Evolutionary conservation across 495 filamentous ascomycete genomes (phyloP).

Genomic region (Aspergillus diversus): DNA sequence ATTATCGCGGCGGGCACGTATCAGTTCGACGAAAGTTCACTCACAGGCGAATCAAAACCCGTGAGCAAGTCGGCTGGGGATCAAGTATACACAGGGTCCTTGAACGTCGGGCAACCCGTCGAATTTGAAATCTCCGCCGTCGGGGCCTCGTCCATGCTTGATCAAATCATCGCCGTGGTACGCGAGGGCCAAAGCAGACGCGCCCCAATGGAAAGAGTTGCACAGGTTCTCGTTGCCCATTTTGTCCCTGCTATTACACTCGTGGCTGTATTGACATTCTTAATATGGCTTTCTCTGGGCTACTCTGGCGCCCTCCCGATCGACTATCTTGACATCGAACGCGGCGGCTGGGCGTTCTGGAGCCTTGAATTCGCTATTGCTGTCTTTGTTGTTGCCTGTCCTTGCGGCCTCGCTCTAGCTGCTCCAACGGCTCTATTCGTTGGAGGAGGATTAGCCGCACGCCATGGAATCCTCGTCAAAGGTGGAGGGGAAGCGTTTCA

Average conservation of each 20-base stretch:
- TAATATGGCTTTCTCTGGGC: constrained; percentile 81
- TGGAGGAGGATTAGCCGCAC: constrained; percentile 84
- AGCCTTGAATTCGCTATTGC: constrained; percentile 90
- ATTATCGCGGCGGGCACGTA: constrained; percentile 62
- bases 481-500: constrained; percentile 97
- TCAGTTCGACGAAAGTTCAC: constrained; percentile 84
- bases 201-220: constrained; percentile 84
- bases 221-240: constrained; percentile 81
- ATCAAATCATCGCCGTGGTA: constrained; percentile 87
- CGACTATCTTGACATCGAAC: constrained; percentile 65
- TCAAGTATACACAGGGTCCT: constrained; percentile 79
- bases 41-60: constrained; percentile 85
- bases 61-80: constrained; percentile 74
- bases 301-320: constrained; percentile 65
- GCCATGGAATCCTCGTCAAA: constrained; percentile 87
- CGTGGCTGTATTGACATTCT: constrained; percentile 79
- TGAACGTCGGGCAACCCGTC: constrained; percentile 78
- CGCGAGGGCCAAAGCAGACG: constrained; percentile 88
- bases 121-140: constrained; percentile 69
- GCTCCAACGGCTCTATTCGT: constrained; percentile 94
- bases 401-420: constrained; percentile 89
- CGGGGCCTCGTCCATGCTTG: constrained; percentile 83
- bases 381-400: constrained; percentile 94
- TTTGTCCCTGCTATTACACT: constrained; percentile 87
- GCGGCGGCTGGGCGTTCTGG: constrained; percentile 85